Conservation (phyloP, 768 basidiomycete species). For the Russula compacta region DNA sequence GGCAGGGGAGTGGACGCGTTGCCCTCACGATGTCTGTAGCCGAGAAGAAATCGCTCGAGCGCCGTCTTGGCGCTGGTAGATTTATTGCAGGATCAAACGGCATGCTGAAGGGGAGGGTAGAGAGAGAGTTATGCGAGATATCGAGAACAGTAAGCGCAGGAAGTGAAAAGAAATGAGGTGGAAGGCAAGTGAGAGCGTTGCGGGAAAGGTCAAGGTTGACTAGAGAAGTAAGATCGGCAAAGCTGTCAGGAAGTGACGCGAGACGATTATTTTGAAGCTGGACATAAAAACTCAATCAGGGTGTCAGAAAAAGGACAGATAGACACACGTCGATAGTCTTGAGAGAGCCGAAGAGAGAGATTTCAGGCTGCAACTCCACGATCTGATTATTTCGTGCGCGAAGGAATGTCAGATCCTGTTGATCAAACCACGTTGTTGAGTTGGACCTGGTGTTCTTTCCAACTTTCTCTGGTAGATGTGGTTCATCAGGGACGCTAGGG, state of each 20-base stretch:
- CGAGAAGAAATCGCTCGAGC: conserved; percentile 48
- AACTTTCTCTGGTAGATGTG: conserved; percentile 31
- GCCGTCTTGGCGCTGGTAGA: conserved; percentile 24
- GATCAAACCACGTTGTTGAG: conserved; percentile 63
- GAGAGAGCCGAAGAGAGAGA: conserved; percentile 75
- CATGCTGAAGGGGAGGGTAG: conserved; percentile 49
- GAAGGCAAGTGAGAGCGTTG: conserved; percentile 56
- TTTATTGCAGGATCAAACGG: conserved; percentile 35
- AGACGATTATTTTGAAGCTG: conserved; percentile 75
- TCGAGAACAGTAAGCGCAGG: conserved; percentile 60
- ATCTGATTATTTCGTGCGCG: conserved; percentile 81
- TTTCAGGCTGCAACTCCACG: conserved; percentile 68
- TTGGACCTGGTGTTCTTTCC: conserved; percentile 34
- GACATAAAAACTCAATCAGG: conserved; percentile 2
- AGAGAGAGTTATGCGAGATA: conserved; percentile 60
- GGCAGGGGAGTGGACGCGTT: conserved; percentile 52
- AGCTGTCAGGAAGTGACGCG: conserved; percentile 47
- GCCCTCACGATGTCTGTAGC: conserved; percentile 53
- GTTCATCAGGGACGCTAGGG: conserved; percentile 54
- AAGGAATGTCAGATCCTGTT: conserved; percentile 64
- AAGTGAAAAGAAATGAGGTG: conserved; percentile 55
- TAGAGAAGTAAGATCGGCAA: conserved; percentile 60
- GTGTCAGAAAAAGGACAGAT: neutral
- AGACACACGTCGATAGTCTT: conserved; percentile 66
- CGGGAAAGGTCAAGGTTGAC: conserved; percentile 66